phyloP scores from a whole-genome alignment of 2,329 filamentous ascomycete genomes.

The Sarocladium oryzae region DNA sequence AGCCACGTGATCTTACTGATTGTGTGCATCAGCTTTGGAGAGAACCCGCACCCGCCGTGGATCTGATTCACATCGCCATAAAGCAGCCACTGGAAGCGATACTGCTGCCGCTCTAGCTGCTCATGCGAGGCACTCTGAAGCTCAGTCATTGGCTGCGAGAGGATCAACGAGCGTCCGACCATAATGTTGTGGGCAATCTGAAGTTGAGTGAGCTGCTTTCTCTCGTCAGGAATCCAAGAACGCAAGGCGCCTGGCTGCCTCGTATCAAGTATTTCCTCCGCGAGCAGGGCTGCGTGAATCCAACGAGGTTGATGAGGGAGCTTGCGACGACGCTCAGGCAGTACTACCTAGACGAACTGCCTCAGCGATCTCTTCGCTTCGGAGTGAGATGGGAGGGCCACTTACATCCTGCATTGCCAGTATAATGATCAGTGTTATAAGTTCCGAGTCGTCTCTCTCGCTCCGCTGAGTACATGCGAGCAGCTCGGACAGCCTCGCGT shows the following conservation, averaged over 20 bases:
- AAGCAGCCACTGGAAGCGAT: slow-evolving; percentile 32
- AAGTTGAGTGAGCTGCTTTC: slow-evolving; percentile 27
- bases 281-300: slow-evolving; percentile 29
- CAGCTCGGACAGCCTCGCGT: slow-evolving; percentile 23
- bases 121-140: slow-evolving; percentile 18
- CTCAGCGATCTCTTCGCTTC: background rate
- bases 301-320: slow-evolving; percentile 28
- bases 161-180: slow-evolving; percentile 30
- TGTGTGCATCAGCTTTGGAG: slow-evolving; percentile 30
- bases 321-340: slow-evolving; percentile 29
- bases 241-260: slow-evolving; percentile 27
- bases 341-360: slow-evolving; percentile 23
- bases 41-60: slow-evolving; percentile 36
- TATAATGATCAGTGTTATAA: slow-evolving; percentile 30
- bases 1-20: slow-evolving; percentile 32
- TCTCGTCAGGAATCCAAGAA: slow-evolving; percentile 25
- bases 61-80: slow-evolving; percentile 33
- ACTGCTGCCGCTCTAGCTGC: slow-evolving; percentile 19
- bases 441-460: slow-evolving; percentile 21
- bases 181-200: slow-evolving; percentile 33
- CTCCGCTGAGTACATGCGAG: slow-evolving; percentile 13
- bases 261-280: slow-evolving; percentile 26
- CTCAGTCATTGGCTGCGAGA: slow-evolving; percentile 32
- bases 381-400: background rate
- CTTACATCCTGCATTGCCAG: slow-evolving; percentile 34